Percentiles rank a stretch among this genome's conserved stretches.
These are phyloP conservation scores for Sanghuangporus sanghuang DNA, from an alignment of 1,284 basidiomycete genomes.

Conservation along the genomic window DNA sequence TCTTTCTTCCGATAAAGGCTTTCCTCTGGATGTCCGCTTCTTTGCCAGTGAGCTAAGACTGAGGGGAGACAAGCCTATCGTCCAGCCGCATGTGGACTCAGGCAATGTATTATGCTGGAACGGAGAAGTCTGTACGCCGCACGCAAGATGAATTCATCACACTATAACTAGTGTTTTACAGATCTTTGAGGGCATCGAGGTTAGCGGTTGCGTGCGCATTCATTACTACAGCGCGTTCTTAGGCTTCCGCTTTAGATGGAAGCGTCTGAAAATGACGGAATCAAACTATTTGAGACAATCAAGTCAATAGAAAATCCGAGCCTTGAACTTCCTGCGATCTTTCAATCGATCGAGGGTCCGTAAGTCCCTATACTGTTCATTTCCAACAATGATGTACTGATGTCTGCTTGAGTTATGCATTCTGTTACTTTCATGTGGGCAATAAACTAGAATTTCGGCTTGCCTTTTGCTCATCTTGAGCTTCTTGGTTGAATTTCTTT, in stretches of 20 bases:
- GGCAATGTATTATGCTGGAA: conserved; percentile 83
- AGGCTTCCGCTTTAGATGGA: conserved; percentile 34
- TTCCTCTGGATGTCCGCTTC: conserved; percentile 40
- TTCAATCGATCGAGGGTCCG: conserved; percentile 81
- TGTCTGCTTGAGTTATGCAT: conserved; percentile 60
- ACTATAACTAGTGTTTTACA: conserved; percentile 23
- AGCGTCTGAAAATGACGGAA: conserved; percentile 73
- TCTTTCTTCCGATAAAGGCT: conserved; percentile 2
- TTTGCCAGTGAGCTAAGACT: conserved; percentile 79
- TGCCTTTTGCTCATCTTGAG: conserved; percentile 2
- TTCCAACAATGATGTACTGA: conserved; percentile 6
- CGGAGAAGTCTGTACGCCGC: conserved; percentile 61
- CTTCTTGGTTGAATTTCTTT: not conserved
- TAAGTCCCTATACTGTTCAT: conserved; percentile 39
- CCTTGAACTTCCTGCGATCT: conserved; percentile 39
- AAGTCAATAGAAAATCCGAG: conserved; percentile 33
- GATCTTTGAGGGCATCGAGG: conserved; percentile 76
- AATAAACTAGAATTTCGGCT: conserved; percentile 1
- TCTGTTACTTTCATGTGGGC: conserved; percentile 72
- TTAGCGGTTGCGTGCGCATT: conserved; percentile 27
- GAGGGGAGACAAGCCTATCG: conserved; percentile 55
- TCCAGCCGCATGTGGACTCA: conserved; percentile 66
- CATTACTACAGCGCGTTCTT: no score
- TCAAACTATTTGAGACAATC: conserved; percentile 56
- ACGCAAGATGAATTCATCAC: not conserved